Evolutionary conservation across 2,329 filamentous ascomycete species (phyloP), one percentile per base, ranked within the genome.

Genomic region (Paecilomyces formosus): DNA sequence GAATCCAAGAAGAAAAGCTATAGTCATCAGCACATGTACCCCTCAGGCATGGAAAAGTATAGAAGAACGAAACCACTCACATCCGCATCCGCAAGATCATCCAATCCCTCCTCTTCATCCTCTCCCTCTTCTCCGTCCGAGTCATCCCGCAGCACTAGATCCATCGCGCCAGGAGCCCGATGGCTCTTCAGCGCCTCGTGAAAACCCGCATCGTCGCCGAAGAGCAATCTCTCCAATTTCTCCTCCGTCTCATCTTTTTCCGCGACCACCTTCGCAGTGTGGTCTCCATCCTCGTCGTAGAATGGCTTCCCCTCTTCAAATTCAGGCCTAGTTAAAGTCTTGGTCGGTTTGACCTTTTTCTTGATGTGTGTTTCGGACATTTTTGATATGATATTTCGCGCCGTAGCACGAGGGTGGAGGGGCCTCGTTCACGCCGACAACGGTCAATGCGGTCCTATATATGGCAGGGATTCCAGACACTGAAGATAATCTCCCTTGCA

Each of bases 121-220:
- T 70, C 74, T 3, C 76, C 77, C 15, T 76, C 75, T 1, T 72
- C 76, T 3, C 61, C 66, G n/a, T 70, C 69, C 7, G 67, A 63
- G 51, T 68, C 69, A 56, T 65, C 66, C 58, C 71, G 63, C 18
- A 70, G 62, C 53, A 72, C 69, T 9, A 77, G 68, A 56, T 72
- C 72, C 60, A 74, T 74, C 57, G 72, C 68, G 12, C 72, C 74
- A 58, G 79, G 72, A 68, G 68, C 49, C 63, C 78, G 68, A 78
- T 85, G 74, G 74, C 77, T 68, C 77, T 88, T 88, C 55, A 97
- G 78, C 50, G 88, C 87, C 58, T 88, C 81, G 59, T 87, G 83
- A 73, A 97, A 97, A 33, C 87, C 89, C n/a, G 85, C 83, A 53
- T 88, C 86, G 75, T 96, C 89, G 57, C 94, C 94, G 62, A 99